Evolutionary conservation across 148 eudicot species (phyloP), one percentile per base, ranked within the genome.

Genomic region (Agrostemma githago): DNA sequence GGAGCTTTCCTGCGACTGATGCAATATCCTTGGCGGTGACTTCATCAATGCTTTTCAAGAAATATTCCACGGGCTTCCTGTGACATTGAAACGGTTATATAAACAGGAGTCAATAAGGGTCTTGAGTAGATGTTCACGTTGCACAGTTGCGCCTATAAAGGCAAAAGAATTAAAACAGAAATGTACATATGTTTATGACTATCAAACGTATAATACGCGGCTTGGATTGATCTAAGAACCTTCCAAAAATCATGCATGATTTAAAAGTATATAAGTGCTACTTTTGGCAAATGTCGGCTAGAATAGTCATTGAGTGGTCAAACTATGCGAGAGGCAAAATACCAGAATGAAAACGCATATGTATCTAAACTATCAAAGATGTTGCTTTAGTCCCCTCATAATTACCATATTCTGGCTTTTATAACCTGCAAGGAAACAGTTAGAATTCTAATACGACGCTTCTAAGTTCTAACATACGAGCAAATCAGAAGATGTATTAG

Each of bases 61-160:
- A 91, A 75, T 87, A 86, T 62, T 91, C 92, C 71, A 94, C 87
- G 1, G 98, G 89, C 85, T 87, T 88, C 86, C 96, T 92, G 84
- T 11, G 19, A 74, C 53, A 68, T 26, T 10, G 15, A 10, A 60
- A 58, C 26, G 11, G 60, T 12, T 48, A 41, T 21, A 12, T 56
- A 41, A 19, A 4, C 54, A 39, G 41, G 41, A 21, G 51, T 48
- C 12, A 48, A 48, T 48, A 8, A n/a, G 12, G 11, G 54, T 48
- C 14, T 2, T 9, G 11, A 8, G 54, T 48, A 12, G 3, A 12
- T 10, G 56, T 51, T 51, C 15, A 51, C 56, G 9, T 26, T 26
- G 34, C 34, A 26, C 34, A 26, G 34, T 26, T 51, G 53, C 11
- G 3, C 56, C 56, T 9, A 51, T 15, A 51, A 51, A 3, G 56